Percentiles rank a stretch among this genome's conserved stretches.
Conservation (phyloP, 108 stramenopile species). For the Stephanodiscus triporus region DNA sequence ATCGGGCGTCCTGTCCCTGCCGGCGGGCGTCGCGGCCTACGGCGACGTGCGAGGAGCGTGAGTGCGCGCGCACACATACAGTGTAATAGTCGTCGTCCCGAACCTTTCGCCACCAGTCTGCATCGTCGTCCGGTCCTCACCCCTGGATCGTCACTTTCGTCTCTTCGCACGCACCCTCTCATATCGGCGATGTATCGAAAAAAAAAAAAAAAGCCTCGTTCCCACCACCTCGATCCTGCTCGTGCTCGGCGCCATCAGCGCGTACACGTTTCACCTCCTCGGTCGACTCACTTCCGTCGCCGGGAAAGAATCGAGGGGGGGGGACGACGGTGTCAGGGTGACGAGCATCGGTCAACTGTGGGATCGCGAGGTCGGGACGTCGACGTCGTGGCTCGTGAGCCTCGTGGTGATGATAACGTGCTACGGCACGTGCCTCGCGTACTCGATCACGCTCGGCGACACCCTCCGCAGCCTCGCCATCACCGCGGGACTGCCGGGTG, state of each 20-base stretch:
- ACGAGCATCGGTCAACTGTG: slow-evolving; percentile 84
- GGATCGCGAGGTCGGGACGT: slow-evolving; percentile 68
- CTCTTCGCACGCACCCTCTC: not conserved
- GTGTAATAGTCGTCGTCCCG: too few species aligned
- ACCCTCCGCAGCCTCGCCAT: slow-evolving; percentile 55
- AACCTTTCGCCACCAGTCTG: too few species aligned
- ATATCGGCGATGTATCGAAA: slow-evolving; percentile 3
- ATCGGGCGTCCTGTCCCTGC: slow-evolving; percentile 84
- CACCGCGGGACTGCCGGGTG: slow-evolving; percentile 40
- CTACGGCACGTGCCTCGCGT: slow-evolving; percentile 80
- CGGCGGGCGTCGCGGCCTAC: slow-evolving; percentile 76
- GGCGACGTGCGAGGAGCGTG: slow-evolving; percentile 57
- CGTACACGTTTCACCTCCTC: slow-evolving; percentile 87
- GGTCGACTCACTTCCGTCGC: slow-evolving; percentile 59
- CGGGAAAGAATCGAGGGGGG: slow-evolving; percentile 14
- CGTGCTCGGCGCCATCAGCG: slow-evolving; percentile 73
- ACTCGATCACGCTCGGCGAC: slow-evolving; percentile 87
- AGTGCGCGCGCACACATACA: too few species aligned
- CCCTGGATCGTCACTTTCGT: not conserved
- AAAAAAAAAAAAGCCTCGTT: slow-evolving; percentile 34
- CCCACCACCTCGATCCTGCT: slow-evolving; percentile 71
- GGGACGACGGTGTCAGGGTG: not conserved
- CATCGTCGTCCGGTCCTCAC: too few species aligned
- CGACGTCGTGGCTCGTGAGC: slow-evolving; percentile 75
- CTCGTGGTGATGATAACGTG: slow-evolving; percentile 70